Evolutionary conservation across 78 protist species (phyloP), one percentile per base, ranked within the genome.

Genomic region (Dictyostelium citrinum): DNA sequence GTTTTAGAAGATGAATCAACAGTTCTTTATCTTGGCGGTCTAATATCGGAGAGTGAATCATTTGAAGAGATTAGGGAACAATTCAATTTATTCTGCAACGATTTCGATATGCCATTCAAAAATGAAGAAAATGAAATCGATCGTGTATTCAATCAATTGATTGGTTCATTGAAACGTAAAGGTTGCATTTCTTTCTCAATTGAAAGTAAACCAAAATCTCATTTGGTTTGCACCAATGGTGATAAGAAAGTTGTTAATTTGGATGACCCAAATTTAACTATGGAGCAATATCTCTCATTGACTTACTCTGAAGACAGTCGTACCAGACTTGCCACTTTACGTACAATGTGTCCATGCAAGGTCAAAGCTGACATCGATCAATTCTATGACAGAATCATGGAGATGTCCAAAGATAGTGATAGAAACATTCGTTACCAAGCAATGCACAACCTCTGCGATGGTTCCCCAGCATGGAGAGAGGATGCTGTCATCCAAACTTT

Each of bases 361-460:
- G 78, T 92, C 60, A 92, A 92, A 58, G 31, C 43, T 0, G 96
- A 92, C 71, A 55, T 83, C 35, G 96, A 92, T 41, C 82, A 33
- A 8, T 76, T 92, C 61, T 92, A 90, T 90, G 41, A 51, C n/a
- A 22, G 96, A 24, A 83, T 92, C 27, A 78, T 92, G 20, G 90
- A 80, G 43, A 92, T 92, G 96, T 22, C 90, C 3, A 14, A 10
- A 5, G 96, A 92, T n/a, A 10, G 20, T 20, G 91, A 92, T 33
- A 82, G 84, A 74, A 74, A 79, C 29, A 84, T 92, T 11, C 33
- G 96, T 12, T 92, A 92, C 39, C 96, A 92, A 70, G 91, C 70
- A n/a, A 78, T 92, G 76, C 96, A 92, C 35, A 79, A 83, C 46
- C 20, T 83, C 9, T 92, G 96, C 81, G 96, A 92, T 82, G 96